These are phyloP conservation scores for Lasiodiplodia sp. DNA, from an alignment of 2,329 filamentous ascomycete genomes.

Conservation along the genomic window DNA sequence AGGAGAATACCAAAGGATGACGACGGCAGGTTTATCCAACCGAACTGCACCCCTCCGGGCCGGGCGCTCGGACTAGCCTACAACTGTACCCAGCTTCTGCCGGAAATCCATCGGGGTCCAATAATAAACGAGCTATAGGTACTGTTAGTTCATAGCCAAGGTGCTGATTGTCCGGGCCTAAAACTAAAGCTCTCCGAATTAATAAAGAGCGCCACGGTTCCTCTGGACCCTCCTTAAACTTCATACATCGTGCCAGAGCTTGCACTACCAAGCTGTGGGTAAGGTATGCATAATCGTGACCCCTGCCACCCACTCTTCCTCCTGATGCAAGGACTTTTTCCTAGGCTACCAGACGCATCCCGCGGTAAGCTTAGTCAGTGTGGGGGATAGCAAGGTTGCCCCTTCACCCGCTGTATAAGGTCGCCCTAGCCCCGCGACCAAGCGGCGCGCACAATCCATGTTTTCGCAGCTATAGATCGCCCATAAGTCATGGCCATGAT, in stretches of 20 bases:
- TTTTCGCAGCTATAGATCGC: conserved; percentile 7
- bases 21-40: neutral
- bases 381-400: neutral
- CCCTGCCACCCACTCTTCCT: neutral
- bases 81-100: neutral
- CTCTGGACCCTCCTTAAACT: neutral
- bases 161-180: neutral
- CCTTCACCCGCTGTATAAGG: neutral
- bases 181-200: neutral
- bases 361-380: neutral
- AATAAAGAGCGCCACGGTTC: neutral
- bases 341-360: neutral
- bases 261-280: neutral
- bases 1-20: neutral
- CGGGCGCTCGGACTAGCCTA: conserved; percentile 14
- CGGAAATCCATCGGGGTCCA: neutral
- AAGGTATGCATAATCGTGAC: too few species aligned
- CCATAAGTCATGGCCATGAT: conserved; percentile 4
- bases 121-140: neutral
- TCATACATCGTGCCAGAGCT: neutral
- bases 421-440: neutral
- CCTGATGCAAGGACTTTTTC: neutral
- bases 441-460: conserved; percentile 8
- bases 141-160: neutral
- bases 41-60: conserved; percentile 1